Conservation (phyloP, 176 grass and related monocot genomes). For the Saccharum spontaneum region DNA sequence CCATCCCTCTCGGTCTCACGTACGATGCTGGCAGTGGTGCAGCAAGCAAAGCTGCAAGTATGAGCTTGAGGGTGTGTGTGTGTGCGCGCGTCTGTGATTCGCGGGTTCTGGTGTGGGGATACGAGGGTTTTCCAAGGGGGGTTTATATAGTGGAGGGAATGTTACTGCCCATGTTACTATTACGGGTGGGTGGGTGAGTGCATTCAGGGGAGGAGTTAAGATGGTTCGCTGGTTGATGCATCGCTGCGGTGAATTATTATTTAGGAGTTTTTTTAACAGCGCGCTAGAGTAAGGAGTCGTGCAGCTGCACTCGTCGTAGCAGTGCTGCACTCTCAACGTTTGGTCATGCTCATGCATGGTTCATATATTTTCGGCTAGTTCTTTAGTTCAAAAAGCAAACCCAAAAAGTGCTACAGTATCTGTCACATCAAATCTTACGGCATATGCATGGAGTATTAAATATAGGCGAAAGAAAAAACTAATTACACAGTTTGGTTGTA, state of each 20-base stretch:
- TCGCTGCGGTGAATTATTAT: not conserved
- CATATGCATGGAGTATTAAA: too few relatives aligned
- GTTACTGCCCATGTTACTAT: not conserved
- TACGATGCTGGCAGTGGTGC: not conserved
- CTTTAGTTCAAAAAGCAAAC: too few relatives aligned
- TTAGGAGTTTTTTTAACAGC: not conserved
- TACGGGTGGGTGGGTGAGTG: constrained; percentile 7
- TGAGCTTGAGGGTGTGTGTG: not conserved
- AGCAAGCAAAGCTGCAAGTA: not conserved
- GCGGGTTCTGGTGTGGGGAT: not conserved
- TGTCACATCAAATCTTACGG: too few relatives aligned
- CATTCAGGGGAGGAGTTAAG: constrained; percentile 45
- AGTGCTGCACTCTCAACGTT: too few relatives aligned
- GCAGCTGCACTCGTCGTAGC: too few relatives aligned
- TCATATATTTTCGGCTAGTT: too few relatives aligned
- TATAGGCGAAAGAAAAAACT: too few relatives aligned
- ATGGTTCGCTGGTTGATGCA: constrained; percentile 24
- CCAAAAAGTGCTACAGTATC: too few relatives aligned
- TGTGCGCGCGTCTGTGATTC: not conserved
- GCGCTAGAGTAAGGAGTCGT: not conserved
- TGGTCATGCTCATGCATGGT: too few relatives aligned
- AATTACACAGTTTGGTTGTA: too few relatives aligned
- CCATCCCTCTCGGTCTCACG: constrained; percentile 10
- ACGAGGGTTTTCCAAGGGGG: not conserved
- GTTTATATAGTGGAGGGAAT: constrained; percentile 24